Evolutionary conservation across 129 eudicot species (phyloP), one percentile per base, ranked within the genome.

Genomic region (Chrysanthemum seticuspe): DNA sequence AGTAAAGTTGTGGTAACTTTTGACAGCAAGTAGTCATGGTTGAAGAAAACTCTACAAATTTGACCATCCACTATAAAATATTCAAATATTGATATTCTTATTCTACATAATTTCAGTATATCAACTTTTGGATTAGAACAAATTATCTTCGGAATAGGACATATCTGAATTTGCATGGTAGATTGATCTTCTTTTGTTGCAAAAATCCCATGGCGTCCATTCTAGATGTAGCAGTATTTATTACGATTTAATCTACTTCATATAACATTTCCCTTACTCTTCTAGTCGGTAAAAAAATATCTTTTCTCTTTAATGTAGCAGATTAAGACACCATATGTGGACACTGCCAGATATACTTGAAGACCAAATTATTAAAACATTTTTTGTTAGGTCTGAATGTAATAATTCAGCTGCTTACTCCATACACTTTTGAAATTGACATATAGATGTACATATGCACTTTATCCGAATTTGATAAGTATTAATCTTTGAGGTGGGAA

Each of bases 401-500:
- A 65, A 54, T 48, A 49, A 56, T 19, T 78, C 44, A 56, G 29
- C 53, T 50, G 57, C 57, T 48, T 58, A 53, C 25, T 10, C 4
- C 19, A 21, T 45, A 55, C 10, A 34, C 14, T 3, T 53, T 27
- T 16, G 15, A 59, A 64, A 19, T 36, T 54, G 59, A 21, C 40
- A 47, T 51, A 55, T 13, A 78, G 62, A 60, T 62, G 52, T 40
- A 54, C 49, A 23, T 48, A 3, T 54, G 65, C 64, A 19, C 62
- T 68, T 72, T 72, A 65, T 72, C 62, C 5, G 29, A 29, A 65
- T 31, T 18, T 66, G 65, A 58, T 73, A 49, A 79, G 78, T 58
- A 57, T 79, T 54, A 51, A 23, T 71, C 48, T 49, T 62, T 70
- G 5, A 27, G 69, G 67, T 78, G 67, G 72, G 31, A 61, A 73